Evolutionary conservation across 2,329 filamentous ascomycete genomes (phyloP), one percentile per base, ranked within the genome.

Genomic region (Fusarium floridanum): DNA sequence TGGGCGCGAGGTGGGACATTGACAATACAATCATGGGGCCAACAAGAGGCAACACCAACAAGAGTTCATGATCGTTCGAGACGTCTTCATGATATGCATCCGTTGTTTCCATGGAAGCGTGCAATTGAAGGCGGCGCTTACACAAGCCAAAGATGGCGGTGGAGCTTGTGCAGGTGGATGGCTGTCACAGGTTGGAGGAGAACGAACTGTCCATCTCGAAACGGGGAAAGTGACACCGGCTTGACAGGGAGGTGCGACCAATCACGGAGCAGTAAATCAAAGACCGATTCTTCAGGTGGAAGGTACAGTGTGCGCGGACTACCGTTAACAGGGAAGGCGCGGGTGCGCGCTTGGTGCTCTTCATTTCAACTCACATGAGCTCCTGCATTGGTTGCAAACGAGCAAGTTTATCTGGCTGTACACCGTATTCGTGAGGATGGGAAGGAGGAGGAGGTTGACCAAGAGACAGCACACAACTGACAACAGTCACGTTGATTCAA

Each of bases 221-320:
- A 75, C 70, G 71, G 64, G 71, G 72, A 62, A 71, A 64, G 67
- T 39, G 62, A 68, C 59, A 56, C 64, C 64, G n/a, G 60, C 45
- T 62, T 63, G 48, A 60, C 20, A 69, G 39, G 61, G 66, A 39
- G 12, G 34, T n/a, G 24, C 0, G 12, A 7, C 73, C 71, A 76
- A 76, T 76, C 36, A 70, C 24, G 29, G 55, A 34, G 22, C 24
- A n/a, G n/a, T 1, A 48, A 60, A 70, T 55, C 29, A 63, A 56
- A 59, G 70, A 64, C 70, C 67, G 70, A 73, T 41, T 60, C 56
- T 55, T 57, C 63, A 59, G 37, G 50, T 16, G 29, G 62, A 22
- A 56, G n/a, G 62, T 50, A 50, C 60, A 62, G 60, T 50, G 41
- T 48, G 24, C 17, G 41, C 16, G 7, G 43, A 34, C 43, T 53